Percentiles rank a stretch among this genome's conserved stretches.
Evolutionary conservation across 2,329 filamentous ascomycete genomes (phyloP).

Genomic region (Fusarium sp.): DNA sequence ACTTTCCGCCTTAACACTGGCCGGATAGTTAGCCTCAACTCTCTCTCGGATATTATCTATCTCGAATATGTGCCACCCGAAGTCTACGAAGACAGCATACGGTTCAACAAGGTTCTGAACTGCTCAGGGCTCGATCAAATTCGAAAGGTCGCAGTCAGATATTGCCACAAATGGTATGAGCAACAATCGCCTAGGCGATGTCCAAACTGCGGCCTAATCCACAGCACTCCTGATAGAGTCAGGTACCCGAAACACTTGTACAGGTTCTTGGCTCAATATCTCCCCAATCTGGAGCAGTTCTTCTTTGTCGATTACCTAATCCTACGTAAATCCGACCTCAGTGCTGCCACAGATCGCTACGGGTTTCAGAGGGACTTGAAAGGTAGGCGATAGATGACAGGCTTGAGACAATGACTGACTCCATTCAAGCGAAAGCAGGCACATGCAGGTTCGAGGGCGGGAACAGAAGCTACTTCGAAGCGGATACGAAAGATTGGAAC

Average conservation of each 20-base stretch:
- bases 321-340: constrained; percentile 41
- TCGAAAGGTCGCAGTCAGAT: constrained; percentile 53
- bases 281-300: constrained; percentile 54
- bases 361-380: not conserved
- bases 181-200: constrained; percentile 42
- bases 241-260: constrained; percentile 54
- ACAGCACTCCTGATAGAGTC: constrained; percentile 40
- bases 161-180: constrained; percentile 54
- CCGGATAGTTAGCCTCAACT: constrained; percentile 44
- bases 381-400: constrained; percentile 6
- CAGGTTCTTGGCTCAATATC: constrained; percentile 54
- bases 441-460: constrained; percentile 28
- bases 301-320: constrained; percentile 58
- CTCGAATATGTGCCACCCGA: constrained; percentile 48
- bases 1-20: constrained; percentile 41
- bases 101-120: constrained; percentile 39
- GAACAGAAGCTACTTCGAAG: constrained; percentile 47
- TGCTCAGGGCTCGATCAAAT: constrained; percentile 47
- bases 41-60: constrained; percentile 45
- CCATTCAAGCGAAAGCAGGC: not conserved
- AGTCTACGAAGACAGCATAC: constrained; percentile 41
- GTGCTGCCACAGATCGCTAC: not conserved
- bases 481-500: constrained; percentile 47
- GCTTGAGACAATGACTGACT: constrained; percentile 10
- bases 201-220: constrained; percentile 46